Evolutionary conservation across 257 asterid genomes (phyloP).

Genomic region (Gardenia jasminoides): DNA sequence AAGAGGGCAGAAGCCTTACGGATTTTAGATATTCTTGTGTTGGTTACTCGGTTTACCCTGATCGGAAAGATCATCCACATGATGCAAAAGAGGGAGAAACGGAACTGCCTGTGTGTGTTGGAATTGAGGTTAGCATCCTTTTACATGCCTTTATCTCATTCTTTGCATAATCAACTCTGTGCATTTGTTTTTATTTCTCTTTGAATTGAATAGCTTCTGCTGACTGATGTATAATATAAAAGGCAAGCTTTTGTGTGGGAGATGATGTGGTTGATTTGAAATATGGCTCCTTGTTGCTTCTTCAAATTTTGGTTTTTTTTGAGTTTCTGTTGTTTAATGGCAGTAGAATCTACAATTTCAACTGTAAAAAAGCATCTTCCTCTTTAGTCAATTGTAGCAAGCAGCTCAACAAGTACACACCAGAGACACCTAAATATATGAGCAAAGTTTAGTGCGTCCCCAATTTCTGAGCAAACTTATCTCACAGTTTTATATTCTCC

Average conservation of each 20-base stretch:
- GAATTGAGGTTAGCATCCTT: slow-evolving; percentile 73
- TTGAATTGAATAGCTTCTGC: background rate
- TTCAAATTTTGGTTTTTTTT: background rate
- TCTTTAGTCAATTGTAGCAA: background rate
- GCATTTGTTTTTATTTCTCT: slow-evolving; percentile 12
- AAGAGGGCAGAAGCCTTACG: slow-evolving; percentile 65
- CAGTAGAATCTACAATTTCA: background rate
- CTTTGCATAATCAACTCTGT: background rate
- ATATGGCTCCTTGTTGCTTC: background rate
- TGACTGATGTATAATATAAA: background rate
- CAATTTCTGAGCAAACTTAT: background rate
- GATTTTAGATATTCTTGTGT: slow-evolving; percentile 83
- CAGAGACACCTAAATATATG: background rate
- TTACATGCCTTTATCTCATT: slow-evolving; percentile 6
- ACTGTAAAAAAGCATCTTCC: background rate
- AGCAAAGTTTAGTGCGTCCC: background rate
- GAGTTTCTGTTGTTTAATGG: background rate
- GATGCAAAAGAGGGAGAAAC: slow-evolving; percentile 43
- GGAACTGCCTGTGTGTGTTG: slow-evolving; percentile 77
- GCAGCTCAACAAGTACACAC: no score
- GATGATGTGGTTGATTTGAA: background rate
- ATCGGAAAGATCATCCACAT: slow-evolving; percentile 41
- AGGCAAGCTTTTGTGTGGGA: background rate
- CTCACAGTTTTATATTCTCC: background rate
- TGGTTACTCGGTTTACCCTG: slow-evolving; percentile 78